Conservation (phyloP, 1,139 yeast species). For the Hemisphaericaspora lyxosophila region DNA sequence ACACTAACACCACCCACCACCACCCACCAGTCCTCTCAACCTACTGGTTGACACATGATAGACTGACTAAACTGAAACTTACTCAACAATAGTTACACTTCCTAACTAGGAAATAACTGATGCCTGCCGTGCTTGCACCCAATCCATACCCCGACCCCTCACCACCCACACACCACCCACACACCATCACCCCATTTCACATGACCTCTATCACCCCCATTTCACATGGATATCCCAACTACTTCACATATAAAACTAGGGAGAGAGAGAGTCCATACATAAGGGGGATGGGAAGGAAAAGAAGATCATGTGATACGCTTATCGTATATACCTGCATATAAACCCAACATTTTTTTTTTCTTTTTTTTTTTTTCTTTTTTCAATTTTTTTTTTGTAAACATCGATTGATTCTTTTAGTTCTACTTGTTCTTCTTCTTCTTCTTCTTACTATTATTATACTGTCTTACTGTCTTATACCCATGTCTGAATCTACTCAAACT, state of each 20-base stretch:
- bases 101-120: constrained; percentile 2
- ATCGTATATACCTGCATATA: constrained; percentile 4
- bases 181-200: too few relatives aligned
- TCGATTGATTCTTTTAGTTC: neutral
- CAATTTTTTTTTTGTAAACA: constrained; percentile 1
- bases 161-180: too few relatives aligned
- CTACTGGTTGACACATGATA: too few relatives aligned
- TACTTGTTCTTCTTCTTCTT: constrained; percentile 3
- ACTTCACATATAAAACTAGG: too few relatives aligned
- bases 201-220: too few relatives aligned
- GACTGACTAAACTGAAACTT: neutral
- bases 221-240: too few relatives aligned
- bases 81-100: neutral
- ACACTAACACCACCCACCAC: too few relatives aligned
- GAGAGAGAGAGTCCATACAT: too few relatives aligned
- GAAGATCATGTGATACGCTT: neutral
- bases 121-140: too few relatives aligned
- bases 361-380: neutral
- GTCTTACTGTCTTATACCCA: too few relatives aligned
- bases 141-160: too few relatives aligned
- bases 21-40: too few relatives aligned
- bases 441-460: neutral
- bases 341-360: neutral
- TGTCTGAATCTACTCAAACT: constrained; percentile 28
- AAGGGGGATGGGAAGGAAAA: neutral